Evolutionary conservation across 805 yeast species (phyloP).

Genomic region (Kluyveromyces starmeri): DNA sequence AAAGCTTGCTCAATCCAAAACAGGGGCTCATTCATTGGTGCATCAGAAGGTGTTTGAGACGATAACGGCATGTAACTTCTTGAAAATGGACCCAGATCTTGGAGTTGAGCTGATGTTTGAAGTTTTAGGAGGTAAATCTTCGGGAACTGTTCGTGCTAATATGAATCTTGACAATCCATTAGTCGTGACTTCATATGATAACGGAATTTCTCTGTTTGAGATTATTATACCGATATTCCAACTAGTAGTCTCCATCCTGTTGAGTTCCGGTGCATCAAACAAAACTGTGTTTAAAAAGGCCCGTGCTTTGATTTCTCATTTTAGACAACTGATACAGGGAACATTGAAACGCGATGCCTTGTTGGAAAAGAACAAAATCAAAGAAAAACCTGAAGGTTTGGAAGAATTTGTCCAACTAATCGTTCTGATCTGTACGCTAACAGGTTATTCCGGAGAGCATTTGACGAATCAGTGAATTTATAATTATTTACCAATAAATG

Average conservation of each 20-base stretch:
- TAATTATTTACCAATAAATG: too few relatives aligned
- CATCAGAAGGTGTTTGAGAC: conserved; percentile 65
- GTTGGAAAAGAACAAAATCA: conserved; percentile 21
- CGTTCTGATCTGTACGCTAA: conserved; percentile 43
- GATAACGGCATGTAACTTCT: conserved; percentile 46
- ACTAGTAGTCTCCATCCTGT: conserved; percentile 51
- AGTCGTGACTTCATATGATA: conserved; percentile 20
- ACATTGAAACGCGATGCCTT: conserved; percentile 50
- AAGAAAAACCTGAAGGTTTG: conserved; percentile 31
- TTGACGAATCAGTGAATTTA: too few relatives aligned
- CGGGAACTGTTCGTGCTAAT: conserved; percentile 34
- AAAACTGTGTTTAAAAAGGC: conserved; percentile 47
- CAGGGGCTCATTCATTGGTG: conserved; percentile 69
- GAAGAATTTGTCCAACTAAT: conserved; percentile 47
- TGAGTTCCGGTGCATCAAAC: conserved; percentile 75
- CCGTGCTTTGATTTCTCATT: conserved; percentile 40
- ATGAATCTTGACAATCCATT: conserved; percentile 47
- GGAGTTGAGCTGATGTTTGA: conserved; percentile 50
- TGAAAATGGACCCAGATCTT: conserved; percentile 68
- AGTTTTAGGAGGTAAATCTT: conserved; percentile 24
- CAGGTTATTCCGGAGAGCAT: conserved; percentile 34
- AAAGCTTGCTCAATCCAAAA: conserved; percentile 65
- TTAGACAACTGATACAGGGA: conserved; percentile 50
- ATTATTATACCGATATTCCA: conserved; percentile 68
- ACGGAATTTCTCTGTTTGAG: conserved; percentile 50